Conservation (phyloP, 1,139 yeast species). For the Taphrina wiesneri region DNA sequence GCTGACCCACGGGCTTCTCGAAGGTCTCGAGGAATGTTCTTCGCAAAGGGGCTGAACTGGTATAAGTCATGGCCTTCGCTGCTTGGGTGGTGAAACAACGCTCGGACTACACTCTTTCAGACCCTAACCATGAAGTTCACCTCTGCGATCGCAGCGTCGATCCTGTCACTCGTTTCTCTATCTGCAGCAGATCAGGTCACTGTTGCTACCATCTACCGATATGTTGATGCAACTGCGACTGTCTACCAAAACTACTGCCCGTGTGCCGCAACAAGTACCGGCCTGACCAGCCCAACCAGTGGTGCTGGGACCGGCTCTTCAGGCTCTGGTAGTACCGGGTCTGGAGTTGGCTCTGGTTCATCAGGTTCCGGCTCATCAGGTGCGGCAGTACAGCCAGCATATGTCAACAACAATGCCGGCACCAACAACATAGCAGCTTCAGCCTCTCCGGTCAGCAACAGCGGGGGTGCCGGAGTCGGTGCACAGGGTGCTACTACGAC, state of each 20-base stretch:
- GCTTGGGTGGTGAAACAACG: not conserved
- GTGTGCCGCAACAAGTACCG: not conserved
- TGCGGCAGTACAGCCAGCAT: constrained; percentile 4
- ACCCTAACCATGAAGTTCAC: constrained; percentile 12
- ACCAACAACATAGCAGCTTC: constrained; percentile 3
- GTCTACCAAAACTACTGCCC: constrained; percentile 29
- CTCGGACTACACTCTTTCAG: constrained; percentile 7
- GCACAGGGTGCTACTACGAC: constrained; percentile 2
- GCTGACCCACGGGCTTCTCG: constrained; percentile 12
- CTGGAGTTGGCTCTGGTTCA: not conserved
- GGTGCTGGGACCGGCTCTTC: constrained; percentile 5
- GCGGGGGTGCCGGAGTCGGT: constrained; percentile 4
- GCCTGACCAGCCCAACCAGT: not conserved
- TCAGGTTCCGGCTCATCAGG: not conserved
- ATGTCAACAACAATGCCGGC: constrained; percentile 12
- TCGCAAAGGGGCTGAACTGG: not conserved
- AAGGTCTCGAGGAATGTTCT: constrained; percentile 6
- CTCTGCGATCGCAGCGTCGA: constrained; percentile 20
- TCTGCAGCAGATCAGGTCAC: constrained; percentile 10
- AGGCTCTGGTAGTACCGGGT: not conserved
- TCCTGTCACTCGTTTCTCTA: constrained; percentile 11
- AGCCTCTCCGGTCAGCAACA: not conserved
- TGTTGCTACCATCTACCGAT: constrained; percentile 25
- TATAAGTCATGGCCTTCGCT: not conserved
- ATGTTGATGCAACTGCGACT: constrained; percentile 25